Evolutionary conservation across 2,329 filamentous ascomycete species (phyloP).

Genomic region (Fonsecaea nubica): DNA sequence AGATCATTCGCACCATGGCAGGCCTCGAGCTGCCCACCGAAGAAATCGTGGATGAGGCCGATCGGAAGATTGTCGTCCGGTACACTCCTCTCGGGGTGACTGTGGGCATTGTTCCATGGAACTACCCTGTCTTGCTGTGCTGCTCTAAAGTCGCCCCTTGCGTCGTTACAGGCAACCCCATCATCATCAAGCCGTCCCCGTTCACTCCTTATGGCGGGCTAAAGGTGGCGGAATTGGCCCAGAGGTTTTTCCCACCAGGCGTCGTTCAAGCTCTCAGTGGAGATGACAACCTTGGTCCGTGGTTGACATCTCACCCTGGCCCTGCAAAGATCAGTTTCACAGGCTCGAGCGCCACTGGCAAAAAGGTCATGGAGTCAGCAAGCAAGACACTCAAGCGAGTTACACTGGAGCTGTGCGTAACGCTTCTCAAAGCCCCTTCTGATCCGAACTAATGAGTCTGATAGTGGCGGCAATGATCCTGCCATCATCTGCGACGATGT

Average conservation of each 20-base stretch:
- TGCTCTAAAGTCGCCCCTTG: slow-evolving; percentile 59
- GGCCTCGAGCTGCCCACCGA: slow-evolving; percentile 27
- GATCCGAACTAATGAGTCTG: background rate
- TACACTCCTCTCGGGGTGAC: slow-evolving; percentile 50
- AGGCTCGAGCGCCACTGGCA: slow-evolving; percentile 47
- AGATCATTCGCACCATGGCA: slow-evolving; percentile 26
- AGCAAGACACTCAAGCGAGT: slow-evolving; percentile 61
- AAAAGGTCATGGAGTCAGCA: slow-evolving; percentile 49
- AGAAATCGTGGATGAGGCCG: slow-evolving; percentile 22
- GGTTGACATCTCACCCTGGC: slow-evolving; percentile 55
- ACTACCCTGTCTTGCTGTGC: slow-evolving; percentile 54
- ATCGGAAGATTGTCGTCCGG: slow-evolving; percentile 46
- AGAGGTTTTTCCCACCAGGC: slow-evolving; percentile 64
- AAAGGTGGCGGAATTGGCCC: slow-evolving; percentile 65
- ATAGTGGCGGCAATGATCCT: slow-evolving; percentile 69
- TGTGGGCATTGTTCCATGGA: slow-evolving; percentile 67
- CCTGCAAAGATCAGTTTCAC: slow-evolving; percentile 54
- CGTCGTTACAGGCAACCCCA: slow-evolving; percentile 59
- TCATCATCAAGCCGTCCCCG: slow-evolving; percentile 65
- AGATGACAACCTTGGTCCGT: slow-evolving; percentile 65
- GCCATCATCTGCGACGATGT: slow-evolving; percentile 70
- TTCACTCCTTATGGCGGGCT: slow-evolving; percentile 61
- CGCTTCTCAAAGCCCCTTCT: background rate
- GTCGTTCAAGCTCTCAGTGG: slow-evolving; percentile 67
- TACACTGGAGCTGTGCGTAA: slow-evolving; percentile 57